phyloP scores from a whole-genome alignment of 2,329 filamentous ascomycete genomes.

The Penicillium expansum region DNA sequence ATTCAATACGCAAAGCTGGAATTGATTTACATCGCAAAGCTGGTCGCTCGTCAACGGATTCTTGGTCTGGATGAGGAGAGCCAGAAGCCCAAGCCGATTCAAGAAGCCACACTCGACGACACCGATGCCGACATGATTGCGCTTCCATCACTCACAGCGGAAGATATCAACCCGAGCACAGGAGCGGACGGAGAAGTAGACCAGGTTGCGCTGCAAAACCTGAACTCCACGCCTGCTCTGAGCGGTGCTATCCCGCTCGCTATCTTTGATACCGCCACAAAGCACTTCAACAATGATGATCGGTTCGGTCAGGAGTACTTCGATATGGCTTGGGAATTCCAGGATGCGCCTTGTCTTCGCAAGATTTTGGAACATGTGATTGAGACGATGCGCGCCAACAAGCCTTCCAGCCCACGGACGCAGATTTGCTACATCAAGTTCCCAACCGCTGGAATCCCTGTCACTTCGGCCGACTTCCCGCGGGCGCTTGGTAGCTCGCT shows the following conservation, averaged over 20 bases:
- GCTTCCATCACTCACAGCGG: constrained; percentile 58
- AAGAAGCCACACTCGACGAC: constrained; percentile 39
- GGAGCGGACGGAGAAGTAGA: constrained; percentile 55
- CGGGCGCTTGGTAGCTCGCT: constrained; percentile 66
- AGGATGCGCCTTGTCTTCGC: constrained; percentile 60
- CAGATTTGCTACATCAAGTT: constrained; percentile 69
- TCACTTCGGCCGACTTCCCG: constrained; percentile 68
- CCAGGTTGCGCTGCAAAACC: constrained; percentile 58
- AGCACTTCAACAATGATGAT: constrained; percentile 68
- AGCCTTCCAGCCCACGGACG: constrained; percentile 61
- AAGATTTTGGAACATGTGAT: constrained; percentile 73
- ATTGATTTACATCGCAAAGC: constrained; percentile 84
- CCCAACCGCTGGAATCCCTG: constrained; percentile 64
- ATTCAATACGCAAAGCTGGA: constrained; percentile 86
- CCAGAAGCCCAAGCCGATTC: constrained; percentile 41
- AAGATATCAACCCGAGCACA: constrained; percentile 58
- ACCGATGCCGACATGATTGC: constrained; percentile 57
- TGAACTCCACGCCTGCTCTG: constrained; percentile 72
- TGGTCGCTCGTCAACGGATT: constrained; percentile 69
- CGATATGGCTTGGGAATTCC: constrained; percentile 70
- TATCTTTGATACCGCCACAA: constrained; percentile 82
- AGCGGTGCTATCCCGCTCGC: constrained; percentile 91
- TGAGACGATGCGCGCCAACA: constrained; percentile 56
- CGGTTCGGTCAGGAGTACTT: constrained; percentile 74
- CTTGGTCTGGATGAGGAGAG: constrained; percentile 56